Base-by-base conservation (phyloP, 768 basidiomycete genomes). In the Leccinum pellstonianum region DNA sequence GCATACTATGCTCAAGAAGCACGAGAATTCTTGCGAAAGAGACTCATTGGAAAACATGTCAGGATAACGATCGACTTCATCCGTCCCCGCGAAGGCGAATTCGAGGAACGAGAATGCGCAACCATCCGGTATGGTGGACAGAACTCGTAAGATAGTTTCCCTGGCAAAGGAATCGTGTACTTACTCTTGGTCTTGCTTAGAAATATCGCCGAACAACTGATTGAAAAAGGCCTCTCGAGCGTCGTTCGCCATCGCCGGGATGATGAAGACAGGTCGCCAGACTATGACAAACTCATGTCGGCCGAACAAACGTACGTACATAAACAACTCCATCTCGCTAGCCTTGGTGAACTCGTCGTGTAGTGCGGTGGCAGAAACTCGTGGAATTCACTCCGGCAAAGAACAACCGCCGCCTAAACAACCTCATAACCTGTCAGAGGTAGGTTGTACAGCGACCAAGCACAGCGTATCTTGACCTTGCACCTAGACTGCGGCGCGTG, bases 191-290 rank as follows among this genome's bases (percentile, higher is more conserved):
- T 55, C n/a, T 58, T 31, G 27, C 52, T 17, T 63, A 96, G 92
- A 55, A 98, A 97, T 69, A 79, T 98, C 54, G 91, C 95, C 0
- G 95, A 96, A 69, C 91, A 94, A 70, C 77, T 99, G 35, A 86
- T 98, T 54, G 97, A 98, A 70, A 94, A 93, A 68, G 96, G 97
- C 51, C 77, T 96, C 31, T 93, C 93, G 4, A 90, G 86, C 57
- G 89, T 91, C 10, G 86, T 98, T 27, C 87, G 96, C 50, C 96
- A 99, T 75, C 90, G 87, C 69, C 86, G 93, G 21, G 95, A 96
- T 65, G 96, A 98, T 69, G 96, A 98, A 73, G 91, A 95, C 66
- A 85, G 95, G 51, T 95, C 95, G n/a, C 82, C 89, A 6, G 96
- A 98, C 70, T 93, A 94, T 64, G 97, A 99, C 77, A 95, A 93